Conservation (phyloP, 768 basidiomycete genomes). For the Mycena sanguinolenta region DNA sequence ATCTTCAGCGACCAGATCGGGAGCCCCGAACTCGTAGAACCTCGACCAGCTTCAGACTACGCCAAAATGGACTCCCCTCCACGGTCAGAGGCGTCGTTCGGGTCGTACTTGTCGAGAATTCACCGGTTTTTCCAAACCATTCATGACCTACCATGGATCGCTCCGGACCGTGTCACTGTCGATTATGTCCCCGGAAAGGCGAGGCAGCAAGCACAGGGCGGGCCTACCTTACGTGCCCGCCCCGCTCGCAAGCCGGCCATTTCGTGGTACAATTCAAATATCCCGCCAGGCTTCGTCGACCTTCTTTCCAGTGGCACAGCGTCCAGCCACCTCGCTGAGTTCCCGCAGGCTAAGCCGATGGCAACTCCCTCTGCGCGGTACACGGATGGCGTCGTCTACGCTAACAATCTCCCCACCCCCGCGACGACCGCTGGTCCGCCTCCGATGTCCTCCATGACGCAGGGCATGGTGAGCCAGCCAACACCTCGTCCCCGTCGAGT, state of each 20-base stretch:
- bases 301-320: conserved; percentile 9
- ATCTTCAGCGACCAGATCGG: conserved; percentile 37
- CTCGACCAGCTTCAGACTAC: conserved; percentile 59
- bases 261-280: conserved; percentile 43
- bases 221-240: conserved; percentile 6
- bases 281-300: conserved; percentile 26
- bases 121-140: conserved; percentile 51
- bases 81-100: conserved; percentile 49
- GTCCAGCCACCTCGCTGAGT: conserved; percentile 16
- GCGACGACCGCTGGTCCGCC: not conserved
- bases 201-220: conserved; percentile 26
- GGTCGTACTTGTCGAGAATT: conserved; percentile 50
- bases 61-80: conserved; percentile 62
- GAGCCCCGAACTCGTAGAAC: conserved; percentile 57
- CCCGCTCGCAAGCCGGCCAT: conserved; percentile 40
- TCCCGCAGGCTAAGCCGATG: conserved; percentile 19
- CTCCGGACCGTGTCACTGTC: conserved; percentile 54
- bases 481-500: conserved; percentile 23
- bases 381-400: not conserved
- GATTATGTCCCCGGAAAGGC: conserved; percentile 57
- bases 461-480: conserved; percentile 12
- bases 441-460: conserved; percentile 8
- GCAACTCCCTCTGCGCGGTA: conserved; percentile 2
- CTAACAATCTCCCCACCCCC: conserved; percentile 3
- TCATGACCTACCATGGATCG: conserved; percentile 60